Base-by-base conservation (phyloP, 2,329 filamentous ascomycete species). In the Trichothecium sympodiale region DNA sequence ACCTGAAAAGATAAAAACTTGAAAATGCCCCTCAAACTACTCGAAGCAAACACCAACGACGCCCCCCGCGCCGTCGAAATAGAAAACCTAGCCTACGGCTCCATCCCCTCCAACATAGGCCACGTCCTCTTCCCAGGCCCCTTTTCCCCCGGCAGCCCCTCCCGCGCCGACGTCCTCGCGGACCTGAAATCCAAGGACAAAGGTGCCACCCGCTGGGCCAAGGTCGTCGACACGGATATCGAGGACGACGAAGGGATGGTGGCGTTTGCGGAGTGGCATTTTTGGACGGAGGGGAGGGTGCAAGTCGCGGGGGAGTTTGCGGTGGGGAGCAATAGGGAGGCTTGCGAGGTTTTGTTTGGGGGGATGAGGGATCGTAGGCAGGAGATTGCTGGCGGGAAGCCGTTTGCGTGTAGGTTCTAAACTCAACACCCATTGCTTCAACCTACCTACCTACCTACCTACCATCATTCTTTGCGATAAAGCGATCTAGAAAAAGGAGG, bases 1-100 rank as follows among this genome's bases (percentile, higher is more conserved):
- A 25, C 10, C 6, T 25, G 6, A 25, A 25, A 25, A 6, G 6
- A 25, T 10, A 25, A 27, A 20, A 28, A 23, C 26, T 10, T 13
- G 8, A 45, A 20, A 10, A 65, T 65, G 62, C 51, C 56, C 30
- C 58, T 66, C 17, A 41, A 55, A 45, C 43, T 62, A 12, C 45
- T 52, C 8, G 45, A 47, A 16, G 58, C 59, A 14, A 53, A 43
- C 5, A 53, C 51, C 29, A 49, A 49, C 27, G 62, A 65, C 44
- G 55, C 56, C 15, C 36, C 38, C 18, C 58, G 56, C 18, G 46
- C 52, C 25, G 51, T 52, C 14, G 46, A 54, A 33, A 60, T 65
- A 30, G 62, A 65, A 44, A 41, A 33, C 13, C 45, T 40, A 4
- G 62, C 62, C 14, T 63, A 62, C 38, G 50, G 46, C 1, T 44